phyloP scores from a whole-genome alignment of 805 yeast genomes.

The Yarrowia sp. region DNA sequence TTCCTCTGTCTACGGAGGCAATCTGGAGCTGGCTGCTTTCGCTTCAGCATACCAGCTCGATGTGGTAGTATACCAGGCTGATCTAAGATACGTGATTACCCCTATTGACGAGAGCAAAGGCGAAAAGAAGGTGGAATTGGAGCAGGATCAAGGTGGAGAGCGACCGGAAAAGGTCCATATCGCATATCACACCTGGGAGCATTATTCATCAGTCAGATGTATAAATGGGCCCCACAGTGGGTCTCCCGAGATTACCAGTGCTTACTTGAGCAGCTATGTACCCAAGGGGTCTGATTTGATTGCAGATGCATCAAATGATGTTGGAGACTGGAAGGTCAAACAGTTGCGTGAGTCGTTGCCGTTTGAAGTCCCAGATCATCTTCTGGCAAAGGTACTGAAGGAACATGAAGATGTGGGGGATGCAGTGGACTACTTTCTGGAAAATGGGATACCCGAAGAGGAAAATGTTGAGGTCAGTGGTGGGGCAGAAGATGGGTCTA shows the following conservation, averaged over 20 bases:
- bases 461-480: too few species aligned
- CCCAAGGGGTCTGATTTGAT: neutral
- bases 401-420: constrained; percentile 11
- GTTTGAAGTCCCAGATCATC: neutral
- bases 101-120: constrained; percentile 9
- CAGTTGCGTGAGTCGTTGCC: neutral
- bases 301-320: neutral
- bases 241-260: constrained; percentile 31
- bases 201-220: constrained; percentile 43
- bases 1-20: constrained; percentile 44
- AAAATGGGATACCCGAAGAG: constrained; percentile 11
- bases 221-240: constrained; percentile 41
- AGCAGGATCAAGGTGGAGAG: neutral
- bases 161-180: constrained; percentile 34
- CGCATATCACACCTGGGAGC: constrained; percentile 46
- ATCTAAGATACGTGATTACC: constrained; percentile 38
- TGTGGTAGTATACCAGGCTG: constrained; percentile 41
- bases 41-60: constrained; percentile 37
- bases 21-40: constrained; percentile 43
- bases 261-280: neutral
- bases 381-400: neutral
- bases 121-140: neutral
- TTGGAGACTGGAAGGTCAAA: constrained; percentile 22
- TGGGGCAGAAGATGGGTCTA: neutral
- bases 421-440: constrained; percentile 3